Evolutionary conservation across 1,284 basidiomycete species (phyloP).

Genomic region (Stygiomarasmius scandens): DNA sequence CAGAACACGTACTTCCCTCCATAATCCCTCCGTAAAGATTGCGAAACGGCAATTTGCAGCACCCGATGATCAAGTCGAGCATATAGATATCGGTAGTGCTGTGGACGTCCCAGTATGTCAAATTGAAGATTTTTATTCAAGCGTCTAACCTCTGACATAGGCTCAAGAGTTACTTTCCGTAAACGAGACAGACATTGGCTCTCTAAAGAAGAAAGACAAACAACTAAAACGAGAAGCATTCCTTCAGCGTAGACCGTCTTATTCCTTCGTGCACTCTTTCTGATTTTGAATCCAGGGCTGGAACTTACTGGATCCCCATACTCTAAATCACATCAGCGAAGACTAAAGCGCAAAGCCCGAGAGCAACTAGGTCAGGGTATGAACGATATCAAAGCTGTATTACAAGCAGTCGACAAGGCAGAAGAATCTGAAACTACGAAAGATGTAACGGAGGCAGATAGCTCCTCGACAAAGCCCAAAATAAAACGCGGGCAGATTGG

Average conservation of each 20-base stretch:
- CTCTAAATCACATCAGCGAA: slow-evolving; percentile 75
- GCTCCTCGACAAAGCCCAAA: not conserved
- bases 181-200: slow-evolving; percentile 21
- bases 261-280: slow-evolving; percentile 7
- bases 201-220: slow-evolving; percentile 70
- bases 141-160: slow-evolving; percentile 30
- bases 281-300: slow-evolving; percentile 47
- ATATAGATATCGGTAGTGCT: slow-evolving; percentile 45
- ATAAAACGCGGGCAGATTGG: slow-evolving; percentile 60
- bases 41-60: slow-evolving; percentile 51
- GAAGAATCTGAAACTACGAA: slow-evolving; percentile 37
- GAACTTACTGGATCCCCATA: slow-evolving; percentile 58
- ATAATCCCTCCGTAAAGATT: slow-evolving; percentile 55
- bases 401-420: slow-evolving; percentile 28
- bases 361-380: slow-evolving; percentile 71
- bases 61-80: slow-evolving; percentile 50
- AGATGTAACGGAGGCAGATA: slow-evolving; percentile 27
- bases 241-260: slow-evolving; percentile 53
- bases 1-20: slow-evolving; percentile 45
- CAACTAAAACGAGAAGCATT: slow-evolving; percentile 69
- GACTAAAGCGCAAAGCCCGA: slow-evolving; percentile 70
- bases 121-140: not conserved
- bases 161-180: slow-evolving; percentile 45
- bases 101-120: slow-evolving; percentile 39
- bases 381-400: slow-evolving; percentile 57